Evolutionary conservation across 2,329 filamentous ascomycete species (phyloP).

Genomic region (Clarireedia paspali): DNA sequence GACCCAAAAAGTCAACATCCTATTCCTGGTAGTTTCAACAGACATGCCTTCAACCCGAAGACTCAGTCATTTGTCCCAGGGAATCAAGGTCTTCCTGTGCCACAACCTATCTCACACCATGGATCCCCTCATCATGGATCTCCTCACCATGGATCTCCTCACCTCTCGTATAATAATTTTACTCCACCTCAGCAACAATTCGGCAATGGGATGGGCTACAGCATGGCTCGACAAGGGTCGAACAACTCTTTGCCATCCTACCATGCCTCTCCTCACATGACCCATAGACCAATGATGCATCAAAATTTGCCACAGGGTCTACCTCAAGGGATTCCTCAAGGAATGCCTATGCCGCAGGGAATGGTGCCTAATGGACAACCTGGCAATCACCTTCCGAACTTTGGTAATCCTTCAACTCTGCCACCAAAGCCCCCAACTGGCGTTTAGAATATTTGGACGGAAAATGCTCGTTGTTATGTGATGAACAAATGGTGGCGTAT

Average conservation of each 20-base stretch:
- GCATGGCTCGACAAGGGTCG: constrained; percentile 30
- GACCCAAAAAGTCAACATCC: constrained; percentile 73
- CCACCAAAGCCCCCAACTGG: constrained; percentile 46
- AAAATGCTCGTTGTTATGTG: constrained; percentile 18
- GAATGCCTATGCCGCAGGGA: constrained; percentile 20
- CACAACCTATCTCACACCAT: constrained; percentile 30
- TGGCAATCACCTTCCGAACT: constrained; percentile 46
- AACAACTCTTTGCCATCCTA: constrained; percentile 31
- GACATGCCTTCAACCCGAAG: constrained; percentile 87
- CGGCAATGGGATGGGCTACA: constrained; percentile 28
- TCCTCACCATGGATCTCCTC: constrained; percentile 31
- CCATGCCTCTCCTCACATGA: constrained; percentile 30
- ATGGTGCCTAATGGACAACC: constrained; percentile 25
- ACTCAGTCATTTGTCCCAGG: constrained; percentile 84
- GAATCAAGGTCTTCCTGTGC: constrained; percentile 42
- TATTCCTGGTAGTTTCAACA: constrained; percentile 74
- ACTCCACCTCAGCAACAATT: constrained; percentile 28
- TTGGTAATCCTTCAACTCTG: constrained; percentile 44
- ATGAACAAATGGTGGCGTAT: constrained; percentile 28
- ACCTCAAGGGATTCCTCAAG: constrained; percentile 19
- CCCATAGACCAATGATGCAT: constrained; percentile 29
- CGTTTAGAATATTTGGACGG: constrained; percentile 20
- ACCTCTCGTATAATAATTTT: constrained; percentile 36
- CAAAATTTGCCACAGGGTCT: constrained; percentile 25
- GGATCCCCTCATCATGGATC: constrained; percentile 27